Conservation (phyloP, 306 rosid species). For the Cucumis hystrix region DNA sequence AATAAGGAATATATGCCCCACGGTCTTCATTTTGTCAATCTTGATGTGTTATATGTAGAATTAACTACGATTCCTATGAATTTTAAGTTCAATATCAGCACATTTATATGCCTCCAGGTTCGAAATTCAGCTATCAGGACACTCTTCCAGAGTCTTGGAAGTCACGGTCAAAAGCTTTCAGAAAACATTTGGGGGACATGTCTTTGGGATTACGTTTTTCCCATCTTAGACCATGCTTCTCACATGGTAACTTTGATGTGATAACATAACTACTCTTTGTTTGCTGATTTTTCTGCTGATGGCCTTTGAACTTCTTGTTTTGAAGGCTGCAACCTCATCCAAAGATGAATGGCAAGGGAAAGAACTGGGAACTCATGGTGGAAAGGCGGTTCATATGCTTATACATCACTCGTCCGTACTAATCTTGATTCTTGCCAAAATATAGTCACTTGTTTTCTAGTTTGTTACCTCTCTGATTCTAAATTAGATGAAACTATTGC, state of each 20-base stretch:
- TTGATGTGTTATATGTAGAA: background rate
- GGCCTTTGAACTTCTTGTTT: slow-evolving; percentile 9
- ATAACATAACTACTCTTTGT: background rate
- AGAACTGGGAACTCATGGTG: slow-evolving; percentile 97
- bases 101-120: slow-evolving; percentile 40
- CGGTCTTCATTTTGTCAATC: background rate
- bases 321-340: slow-evolving; percentile 89
- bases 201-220: slow-evolving; percentile 93
- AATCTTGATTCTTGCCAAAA: slow-evolving; percentile 6
- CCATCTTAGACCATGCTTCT: slow-evolving; percentile 76
- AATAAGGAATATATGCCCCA: background rate
- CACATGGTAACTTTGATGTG: slow-evolving; percentile 64
- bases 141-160: slow-evolving; percentile 84
- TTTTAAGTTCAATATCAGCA: background rate
- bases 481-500: background rate
- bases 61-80: background rate
- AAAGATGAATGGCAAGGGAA: slow-evolving; percentile 97
- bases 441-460: background rate
- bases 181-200: slow-evolving; percentile 89
- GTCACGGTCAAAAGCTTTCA: slow-evolving; percentile 88
- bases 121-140: slow-evolving; percentile 93
- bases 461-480: slow-evolving; percentile 2
- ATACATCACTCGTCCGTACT: slow-evolving; percentile 80
- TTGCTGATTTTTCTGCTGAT: background rate
- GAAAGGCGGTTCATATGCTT: slow-evolving; percentile 98